A percentile compares a stretch with the other conserved stretches of the same genome.
Evolutionary conservation across 495 filamentous ascomycete genomes (phyloP).

Genomic region (Tuber microsphaerosporum): DNA sequence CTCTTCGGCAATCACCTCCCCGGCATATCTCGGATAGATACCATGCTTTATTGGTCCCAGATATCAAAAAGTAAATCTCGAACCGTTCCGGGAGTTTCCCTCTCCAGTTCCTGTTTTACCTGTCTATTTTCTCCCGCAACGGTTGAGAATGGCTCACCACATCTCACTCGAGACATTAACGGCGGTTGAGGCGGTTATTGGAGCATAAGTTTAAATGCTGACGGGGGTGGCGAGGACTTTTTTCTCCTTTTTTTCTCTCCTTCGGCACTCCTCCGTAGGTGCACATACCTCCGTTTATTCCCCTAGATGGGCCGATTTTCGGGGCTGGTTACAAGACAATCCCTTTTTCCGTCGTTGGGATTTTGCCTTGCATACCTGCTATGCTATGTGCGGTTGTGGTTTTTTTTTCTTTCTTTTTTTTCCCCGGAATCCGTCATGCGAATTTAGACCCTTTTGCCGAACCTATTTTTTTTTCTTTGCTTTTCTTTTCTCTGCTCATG

Average conservation of each 20-base stretch:
- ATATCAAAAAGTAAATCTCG: slow-evolving; percentile 2
- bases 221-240: background rate
- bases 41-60: background rate
- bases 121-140: background rate
- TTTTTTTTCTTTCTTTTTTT: background rate
- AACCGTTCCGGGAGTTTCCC: background rate
- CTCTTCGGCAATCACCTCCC: background rate
- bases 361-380: background rate
- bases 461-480: background rate
- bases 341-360: background rate
- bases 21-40: slow-evolving; percentile 5
- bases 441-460: background rate
- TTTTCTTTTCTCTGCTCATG: background rate
- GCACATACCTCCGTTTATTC: background rate
- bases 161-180: background rate
- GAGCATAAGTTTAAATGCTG: slow-evolving; percentile 1
- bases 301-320: background rate
- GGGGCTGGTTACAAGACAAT: background rate
- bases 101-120: background rate
- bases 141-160: background rate
- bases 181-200: background rate
- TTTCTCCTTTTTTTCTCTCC: too few relatives aligned
- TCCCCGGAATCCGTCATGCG: background rate
- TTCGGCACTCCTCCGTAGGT: background rate
- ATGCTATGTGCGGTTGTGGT: background rate